Base-by-base conservation (phyloP, 495 filamentous ascomycete genomes). In the Wilcoxina mikolae region DNA sequence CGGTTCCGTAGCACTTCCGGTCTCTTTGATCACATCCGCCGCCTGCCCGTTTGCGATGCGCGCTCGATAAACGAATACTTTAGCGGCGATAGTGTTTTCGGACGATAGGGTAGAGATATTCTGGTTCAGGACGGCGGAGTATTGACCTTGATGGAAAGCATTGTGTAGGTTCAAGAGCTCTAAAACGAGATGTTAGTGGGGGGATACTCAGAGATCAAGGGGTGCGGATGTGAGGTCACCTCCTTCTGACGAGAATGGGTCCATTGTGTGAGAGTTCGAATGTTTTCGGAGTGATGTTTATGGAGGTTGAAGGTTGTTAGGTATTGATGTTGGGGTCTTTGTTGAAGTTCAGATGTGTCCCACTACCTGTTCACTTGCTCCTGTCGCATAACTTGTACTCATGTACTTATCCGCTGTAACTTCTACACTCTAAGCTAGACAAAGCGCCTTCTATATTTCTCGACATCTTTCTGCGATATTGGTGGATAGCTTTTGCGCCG, bases 111-210 rank as follows among this genome's bases (percentile, higher is more conserved):
- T 70, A 3, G 82, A 76, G 24, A 78, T 80, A 69, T 87, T 80
- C 70, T 84, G 88, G 71, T 87, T 81, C 70, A 90, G 68, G 58
- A 91, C 87, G 53, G 78, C 72, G 51, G 82, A 73, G 77, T 86
- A 94, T 72, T 90, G 86, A 66, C 85, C 86, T 67, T 88, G 84
- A 75, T 91, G 84, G 78, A 94, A 95, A 73, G 85, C 78, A 72
- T 83, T 94, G 78, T 91, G 85, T 67, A 95, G 81, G 74, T 89
- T 94, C 68, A 94, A 80, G 60, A 98, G 80, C 72, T 98, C 91
- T 84, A 65, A n/a, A 47, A 38, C 56, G 53, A 28, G 11, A 57
- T 20, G 53, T 54, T 46, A 62, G 48, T 55, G 54, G 45, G 46
- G 41, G 29, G 11, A 22, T 44, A 28, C 29, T 48, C 7, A 15